phyloP scores from a whole-genome alignment of 1,284 basidiomycete genomes.

The Ustilago trichophora region DNA sequence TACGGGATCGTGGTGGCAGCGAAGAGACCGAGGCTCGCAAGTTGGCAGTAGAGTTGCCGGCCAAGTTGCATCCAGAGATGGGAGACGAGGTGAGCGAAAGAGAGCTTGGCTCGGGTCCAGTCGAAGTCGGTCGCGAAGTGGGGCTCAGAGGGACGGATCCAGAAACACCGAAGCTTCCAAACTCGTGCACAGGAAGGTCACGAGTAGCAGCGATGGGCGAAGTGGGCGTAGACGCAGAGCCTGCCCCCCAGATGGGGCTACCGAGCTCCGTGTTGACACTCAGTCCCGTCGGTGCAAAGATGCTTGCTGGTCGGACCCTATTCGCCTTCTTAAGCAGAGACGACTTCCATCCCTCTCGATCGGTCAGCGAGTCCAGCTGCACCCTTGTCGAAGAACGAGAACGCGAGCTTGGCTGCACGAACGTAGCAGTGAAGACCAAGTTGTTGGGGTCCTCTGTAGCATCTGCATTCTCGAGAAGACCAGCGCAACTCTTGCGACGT shows the following conservation, averaged over 20 bases:
- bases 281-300: slow-evolving; percentile 34
- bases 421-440: slow-evolving; percentile 39
- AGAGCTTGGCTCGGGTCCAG: slow-evolving; percentile 5
- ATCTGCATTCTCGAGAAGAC: slow-evolving; percentile 44
- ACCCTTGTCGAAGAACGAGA: slow-evolving; percentile 28
- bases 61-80: slow-evolving; percentile 18
- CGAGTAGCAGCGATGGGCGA: slow-evolving; percentile 20
- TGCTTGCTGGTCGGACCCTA: slow-evolving; percentile 31
- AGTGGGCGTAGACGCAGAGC: slow-evolving; percentile 35
- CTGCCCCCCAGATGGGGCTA: slow-evolving; percentile 27
- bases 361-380: slow-evolving; percentile 34
- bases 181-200: slow-evolving; percentile 35
- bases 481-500: slow-evolving; percentile 48
- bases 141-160: slow-evolving; percentile 17
- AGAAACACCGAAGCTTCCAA: slow-evolving; percentile 18
- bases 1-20: slow-evolving; percentile 23
- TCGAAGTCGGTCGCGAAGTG: slow-evolving; percentile 6
- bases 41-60: slow-evolving; percentile 22
- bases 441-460: slow-evolving; percentile 27
- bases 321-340: slow-evolving; percentile 41
- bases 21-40: slow-evolving; percentile 10
- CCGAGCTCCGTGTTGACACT: slow-evolving; percentile 32
- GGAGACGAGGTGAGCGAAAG: slow-evolving; percentile 39
- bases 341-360: slow-evolving; percentile 42
- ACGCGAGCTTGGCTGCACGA: slow-evolving; percentile 40